Percentiles rank a stretch among this genome's conserved stretches.
phyloP scores from a whole-genome alignment of 345 rosid genomes.

The Lepidium sativum region DNA sequence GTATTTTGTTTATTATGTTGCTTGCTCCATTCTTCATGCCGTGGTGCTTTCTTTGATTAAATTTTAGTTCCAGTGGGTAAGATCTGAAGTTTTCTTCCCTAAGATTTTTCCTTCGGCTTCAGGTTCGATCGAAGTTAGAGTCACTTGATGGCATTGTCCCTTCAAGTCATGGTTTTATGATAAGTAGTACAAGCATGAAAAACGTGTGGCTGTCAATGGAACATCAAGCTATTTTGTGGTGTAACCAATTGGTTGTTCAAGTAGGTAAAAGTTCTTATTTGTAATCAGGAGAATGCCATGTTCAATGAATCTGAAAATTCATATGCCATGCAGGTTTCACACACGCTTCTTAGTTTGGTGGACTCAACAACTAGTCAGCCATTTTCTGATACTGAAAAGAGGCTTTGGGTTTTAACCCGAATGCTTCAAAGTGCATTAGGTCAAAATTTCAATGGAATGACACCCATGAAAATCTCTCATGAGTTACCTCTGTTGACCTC shows the following conservation, averaged over 20 bases:
- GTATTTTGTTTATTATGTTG: neutral
- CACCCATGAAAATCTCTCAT: constrained; percentile 38
- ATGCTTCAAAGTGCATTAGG: constrained; percentile 85
- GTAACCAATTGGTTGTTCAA: constrained; percentile 94
- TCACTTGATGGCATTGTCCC: constrained; percentile 94
- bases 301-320: constrained; percentile 19
- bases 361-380: constrained; percentile 72
- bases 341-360: constrained; percentile 89
- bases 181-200: constrained; percentile 83
- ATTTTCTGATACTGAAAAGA: constrained; percentile 43
- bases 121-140: constrained; percentile 83
- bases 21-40: neutral
- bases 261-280: constrained; percentile 38
- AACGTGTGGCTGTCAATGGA: constrained; percentile 99
- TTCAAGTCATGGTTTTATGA: constrained; percentile 76
- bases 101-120: constrained; percentile 15
- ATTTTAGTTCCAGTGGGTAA: constrained; percentile 1
- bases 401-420: constrained; percentile 58
- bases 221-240: constrained; percentile 97
- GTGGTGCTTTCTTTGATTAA: neutral
- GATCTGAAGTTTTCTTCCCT: neutral
- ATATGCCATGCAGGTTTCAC: constrained; percentile 65
- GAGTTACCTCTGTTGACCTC: constrained; percentile 30
- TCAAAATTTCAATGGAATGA: constrained; percentile 64
- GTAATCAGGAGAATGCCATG: neutral